phyloP scores from a whole-genome alignment of 176 grass and related monocot genomes.

The Puya raimondii region DNA sequence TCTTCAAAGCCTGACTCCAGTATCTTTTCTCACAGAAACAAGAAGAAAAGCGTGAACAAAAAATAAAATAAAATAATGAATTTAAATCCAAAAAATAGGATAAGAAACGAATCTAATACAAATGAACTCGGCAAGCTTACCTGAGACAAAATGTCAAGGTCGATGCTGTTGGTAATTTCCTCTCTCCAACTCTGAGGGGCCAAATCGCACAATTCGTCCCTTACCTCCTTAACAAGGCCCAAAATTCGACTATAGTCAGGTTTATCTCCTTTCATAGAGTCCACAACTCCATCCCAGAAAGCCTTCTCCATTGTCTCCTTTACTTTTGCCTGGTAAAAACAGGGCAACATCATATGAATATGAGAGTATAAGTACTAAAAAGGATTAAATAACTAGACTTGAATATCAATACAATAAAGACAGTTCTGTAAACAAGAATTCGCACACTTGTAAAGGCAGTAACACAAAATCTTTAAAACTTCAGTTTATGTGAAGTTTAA shows the following conservation, averaged over 20 bases:
- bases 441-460: too few relatives aligned
- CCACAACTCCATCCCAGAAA: slow-evolving; percentile 76
- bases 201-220: slow-evolving; percentile 70
- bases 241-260: slow-evolving; percentile 66
- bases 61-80: background rate
- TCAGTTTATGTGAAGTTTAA: too few relatives aligned
- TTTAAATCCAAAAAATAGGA: background rate
- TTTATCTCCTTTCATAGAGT: slow-evolving; percentile 53
- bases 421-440: background rate
- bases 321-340: slow-evolving; percentile 41
- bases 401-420: background rate
- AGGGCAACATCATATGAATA: too few relatives aligned
- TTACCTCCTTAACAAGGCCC: slow-evolving; percentile 76
- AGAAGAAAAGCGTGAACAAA: background rate
- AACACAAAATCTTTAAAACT: too few relatives aligned
- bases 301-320: slow-evolving; percentile 80
- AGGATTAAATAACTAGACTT: background rate
- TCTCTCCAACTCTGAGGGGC: slow-evolving; percentile 68
- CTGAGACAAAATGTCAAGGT: slow-evolving; percentile 87
- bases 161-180: slow-evolving; percentile 67
- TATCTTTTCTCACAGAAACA: slow-evolving; percentile 39
- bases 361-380: background rate
- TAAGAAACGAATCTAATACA: background rate
- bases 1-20: slow-evolving; percentile 55
- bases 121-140: slow-evolving; percentile 13